Conservation (phyloP, 805 yeast genomes). For the Hanseniaspora meyeri region DNA sequence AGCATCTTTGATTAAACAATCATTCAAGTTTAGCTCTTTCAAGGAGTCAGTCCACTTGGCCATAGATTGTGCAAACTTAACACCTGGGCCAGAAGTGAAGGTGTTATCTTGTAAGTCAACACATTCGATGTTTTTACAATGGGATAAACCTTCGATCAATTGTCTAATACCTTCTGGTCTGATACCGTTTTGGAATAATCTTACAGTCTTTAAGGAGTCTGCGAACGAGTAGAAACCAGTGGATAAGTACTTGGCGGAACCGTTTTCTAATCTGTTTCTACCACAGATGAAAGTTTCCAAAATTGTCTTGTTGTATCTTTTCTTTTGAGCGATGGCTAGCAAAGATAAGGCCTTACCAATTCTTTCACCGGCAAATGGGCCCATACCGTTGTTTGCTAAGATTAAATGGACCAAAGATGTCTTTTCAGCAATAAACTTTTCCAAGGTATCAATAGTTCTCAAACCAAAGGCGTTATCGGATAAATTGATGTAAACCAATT, state of each 20-base stretch:
- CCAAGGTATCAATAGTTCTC: constrained; percentile 84
- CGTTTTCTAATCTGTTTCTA: constrained; percentile 91
- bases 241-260: constrained; percentile 75
- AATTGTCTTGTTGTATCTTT: constrained; percentile 32
- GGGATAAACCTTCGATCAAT: constrained; percentile 56
- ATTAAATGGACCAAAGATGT: constrained; percentile 73
- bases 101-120: constrained; percentile 94
- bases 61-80: constrained; percentile 50
- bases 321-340: constrained; percentile 50
- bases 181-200: constrained; percentile 91
- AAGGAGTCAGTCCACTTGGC: constrained; percentile 49
- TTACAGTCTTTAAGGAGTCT: constrained; percentile 51
- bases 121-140: constrained; percentile 47
- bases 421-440: constrained; percentile 61
- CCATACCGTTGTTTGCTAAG: constrained; percentile 92
- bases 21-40: constrained; percentile 73
- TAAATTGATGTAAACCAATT: constrained; percentile 62
- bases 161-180: constrained; percentile 84
- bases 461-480: constrained; percentile 96
- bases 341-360: constrained; percentile 75
- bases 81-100: constrained; percentile 57
- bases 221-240: constrained; percentile 73
- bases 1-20: constrained; percentile 67
- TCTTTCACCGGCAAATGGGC: constrained; percentile 93
- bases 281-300: constrained; percentile 90